Evolutionary conservation across 2,329 filamentous ascomycete genomes (phyloP), one percentile per base, ranked within the genome.

Genomic region (Dryadomyces sulphureus): DNA sequence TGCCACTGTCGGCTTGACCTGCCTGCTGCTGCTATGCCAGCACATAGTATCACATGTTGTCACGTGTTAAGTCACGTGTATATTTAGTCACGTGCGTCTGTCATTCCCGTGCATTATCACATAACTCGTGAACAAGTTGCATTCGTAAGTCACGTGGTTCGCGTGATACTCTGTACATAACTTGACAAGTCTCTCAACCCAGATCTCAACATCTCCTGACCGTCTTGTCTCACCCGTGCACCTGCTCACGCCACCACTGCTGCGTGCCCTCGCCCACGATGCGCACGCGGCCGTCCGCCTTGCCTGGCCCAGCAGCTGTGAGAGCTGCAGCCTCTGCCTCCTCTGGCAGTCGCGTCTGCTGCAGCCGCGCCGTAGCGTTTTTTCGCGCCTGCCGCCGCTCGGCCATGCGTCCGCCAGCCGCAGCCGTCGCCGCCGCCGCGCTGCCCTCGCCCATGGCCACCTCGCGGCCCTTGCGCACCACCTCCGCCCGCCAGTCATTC

Each of bases 401-500:
- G 20, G 54, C 54, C 40, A 32, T 59, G 60, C 57, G 21, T 52
- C 50, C 17, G 16, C 9, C 50, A 49, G 38, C 54, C 53, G 40
- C 48, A 49, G 27, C 54, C 47, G 22, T 40, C 41, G 53, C 46
- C 48, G 42, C 46, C 45, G 38, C 55, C 52, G 16, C n/a, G 40
- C n/a, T 19, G 22, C 44, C 53, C 20, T 27, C 52, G 50, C 34
- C 52, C n/a, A n/a, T 16, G 4, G 46, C 47, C 39, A 49, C 57
- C 7, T 65, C 61, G 45, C 59, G 58, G 3, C 67, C 68, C 63
- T 78, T 79, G 56, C 67, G 65, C 11, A 73, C 55, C 30, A 80
- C 70, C 7, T 67, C 65, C 21, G 67, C 64, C 54, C 72, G 67
- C 77, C 77, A 81, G 49, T 63, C 62, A 54, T 66, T 68, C 77